Base-by-base conservation (phyloP, 2,329 filamentous ascomycete species). In the Sarocladium brachiariae region DNA sequence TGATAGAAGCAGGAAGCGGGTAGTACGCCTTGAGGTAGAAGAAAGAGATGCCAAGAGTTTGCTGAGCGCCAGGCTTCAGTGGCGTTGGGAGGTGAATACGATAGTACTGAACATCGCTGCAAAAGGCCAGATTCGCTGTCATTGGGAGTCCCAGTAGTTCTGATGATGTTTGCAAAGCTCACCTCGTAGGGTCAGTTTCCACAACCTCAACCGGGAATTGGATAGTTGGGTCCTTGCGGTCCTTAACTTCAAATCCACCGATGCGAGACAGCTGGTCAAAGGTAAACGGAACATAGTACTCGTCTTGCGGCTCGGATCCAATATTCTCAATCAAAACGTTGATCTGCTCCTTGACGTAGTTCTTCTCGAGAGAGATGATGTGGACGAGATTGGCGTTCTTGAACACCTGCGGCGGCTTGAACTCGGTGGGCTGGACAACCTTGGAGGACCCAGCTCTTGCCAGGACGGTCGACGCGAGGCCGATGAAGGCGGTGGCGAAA, bases 291-390 rank as follows among this genome's bases (percentile, higher is more conserved):
- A 99, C 63, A 68, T 86, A 97, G 77, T 99, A 99, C 68, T 95
- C 86, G 65, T 83, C 81, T 65, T 97, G 91, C 16, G 90, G 79
- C 57, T 84, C 74, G 54, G 79, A 77, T 62, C 86, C 88, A 58
- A 87, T 76, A 67, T 99, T 99, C 74, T 96, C 87, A 56, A 99
- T 82, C 49, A 95, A 77, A n/a, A 96, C 85, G 70, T 97, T 96
- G 76, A 96, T 82, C 13, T 84, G 86, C 70, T 97, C 92, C 64
- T 90, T 85, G 51, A 84, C 83, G 63, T 93, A 97, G 58, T 83
- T 87, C 76, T 96, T 97, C 70, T 97, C 92, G 52, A 96, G 71
- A 58, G 95, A 96, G 63, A 95, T 85, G 56, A 87, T 84, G 61
- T 93, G 87, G 49, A 97, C 86, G 25, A 97, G 71, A 67, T 99